phyloP scores from a whole-genome alignment of 2,329 filamentous ascomycete genomes.

The Tolypocladium ophioglossoides region DNA sequence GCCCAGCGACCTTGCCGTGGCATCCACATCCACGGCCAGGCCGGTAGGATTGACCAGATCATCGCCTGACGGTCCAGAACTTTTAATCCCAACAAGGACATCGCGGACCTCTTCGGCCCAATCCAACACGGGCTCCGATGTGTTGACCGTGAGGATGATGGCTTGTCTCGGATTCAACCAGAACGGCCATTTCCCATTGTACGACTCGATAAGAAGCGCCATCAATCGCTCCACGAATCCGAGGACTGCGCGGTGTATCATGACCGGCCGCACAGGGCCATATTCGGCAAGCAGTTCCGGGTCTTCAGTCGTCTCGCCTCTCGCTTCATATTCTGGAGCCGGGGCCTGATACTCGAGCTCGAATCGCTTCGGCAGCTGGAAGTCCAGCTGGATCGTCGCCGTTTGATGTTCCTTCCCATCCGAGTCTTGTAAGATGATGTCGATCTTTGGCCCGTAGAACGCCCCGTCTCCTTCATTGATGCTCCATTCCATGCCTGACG shows the following conservation, averaged over 20 bases:
- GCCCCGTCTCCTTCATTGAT: slow-evolving; percentile 75
- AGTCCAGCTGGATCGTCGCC: slow-evolving; percentile 81
- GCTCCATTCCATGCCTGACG: slow-evolving; percentile 63
- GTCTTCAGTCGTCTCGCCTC: slow-evolving; percentile 39
- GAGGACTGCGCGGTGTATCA: slow-evolving; percentile 77
- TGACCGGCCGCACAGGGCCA: slow-evolving; percentile 57
- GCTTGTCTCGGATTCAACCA: slow-evolving; percentile 78
- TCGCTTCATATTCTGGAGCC: slow-evolving; percentile 49
- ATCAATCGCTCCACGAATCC: slow-evolving; percentile 79
- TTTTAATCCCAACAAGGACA: slow-evolving; percentile 36
- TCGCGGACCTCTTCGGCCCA: slow-evolving; percentile 38
- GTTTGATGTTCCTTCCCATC: slow-evolving; percentile 82
- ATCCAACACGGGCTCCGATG: slow-evolving; percentile 39
- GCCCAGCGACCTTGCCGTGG: slow-evolving; percentile 47
- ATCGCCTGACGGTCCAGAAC: slow-evolving; percentile 13
- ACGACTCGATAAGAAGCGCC: slow-evolving; percentile 76
- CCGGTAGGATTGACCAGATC: slow-evolving; percentile 45
- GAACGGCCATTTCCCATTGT: slow-evolving; percentile 72
- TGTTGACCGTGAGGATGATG: slow-evolving; percentile 63
- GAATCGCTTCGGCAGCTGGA: slow-evolving; percentile 78
- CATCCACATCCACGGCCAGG: slow-evolving; percentile 61
- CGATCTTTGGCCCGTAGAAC: slow-evolving; percentile 89
- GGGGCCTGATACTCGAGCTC: slow-evolving; percentile 64
- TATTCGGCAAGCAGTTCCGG: slow-evolving; percentile 35
- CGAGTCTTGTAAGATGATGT: slow-evolving; percentile 70